Percentiles rank a stretch among this genome's conserved stretches.
Evolutionary conservation across 2,329 filamentous ascomycete species (phyloP).

Genomic region (Sporothrix pallida): DNA sequence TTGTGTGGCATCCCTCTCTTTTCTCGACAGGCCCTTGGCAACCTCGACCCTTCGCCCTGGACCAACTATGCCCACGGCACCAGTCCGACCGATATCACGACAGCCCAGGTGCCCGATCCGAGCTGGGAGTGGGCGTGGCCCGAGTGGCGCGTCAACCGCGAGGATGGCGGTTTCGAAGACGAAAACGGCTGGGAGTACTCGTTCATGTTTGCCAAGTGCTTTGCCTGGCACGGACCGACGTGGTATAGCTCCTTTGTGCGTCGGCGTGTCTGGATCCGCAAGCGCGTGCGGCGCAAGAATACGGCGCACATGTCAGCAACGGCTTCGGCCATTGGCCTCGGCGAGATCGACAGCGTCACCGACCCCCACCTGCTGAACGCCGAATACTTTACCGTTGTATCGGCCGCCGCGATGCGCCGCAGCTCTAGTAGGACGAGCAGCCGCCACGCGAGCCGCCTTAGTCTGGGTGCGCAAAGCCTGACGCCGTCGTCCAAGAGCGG

Average conservation of each 20-base stretch:
- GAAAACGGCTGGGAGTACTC: constrained; percentile 97
- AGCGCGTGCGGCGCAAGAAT: constrained; percentile 65
- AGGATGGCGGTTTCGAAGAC: constrained; percentile 67
- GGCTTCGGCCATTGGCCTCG: constrained; percentile 37
- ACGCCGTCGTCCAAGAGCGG: constrained; percentile 43
- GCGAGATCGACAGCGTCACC: constrained; percentile 47
- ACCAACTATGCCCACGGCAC: constrained; percentile 70
- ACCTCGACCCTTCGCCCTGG: constrained; percentile 86
- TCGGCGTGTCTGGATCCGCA: constrained; percentile 83
- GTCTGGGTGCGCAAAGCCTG: constrained; percentile 46
- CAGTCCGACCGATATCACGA: constrained; percentile 72
- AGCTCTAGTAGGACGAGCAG: constrained; percentile 50
- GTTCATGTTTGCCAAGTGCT: constrained; percentile 76
- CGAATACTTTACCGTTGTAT: constrained; percentile 80
- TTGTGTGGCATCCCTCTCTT: constrained; percentile 90
- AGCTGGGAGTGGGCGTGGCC: constrained; percentile 89
- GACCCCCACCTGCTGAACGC: constrained; percentile 71
- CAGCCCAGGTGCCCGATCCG: constrained; percentile 90
- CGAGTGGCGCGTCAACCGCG: constrained; percentile 70
- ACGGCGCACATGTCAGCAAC: constrained; percentile 4
- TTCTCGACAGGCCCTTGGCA: constrained; percentile 81
- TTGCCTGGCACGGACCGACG: constrained; percentile 84
- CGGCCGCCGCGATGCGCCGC: constrained; percentile 53
- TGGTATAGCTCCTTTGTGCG: constrained; percentile 98
- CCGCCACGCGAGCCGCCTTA: constrained; percentile 38